Evolutionary conservation across 208 protist species (phyloP), one percentile per base, ranked within the genome.

Genomic region (Trypanosoma congolense): DNA sequence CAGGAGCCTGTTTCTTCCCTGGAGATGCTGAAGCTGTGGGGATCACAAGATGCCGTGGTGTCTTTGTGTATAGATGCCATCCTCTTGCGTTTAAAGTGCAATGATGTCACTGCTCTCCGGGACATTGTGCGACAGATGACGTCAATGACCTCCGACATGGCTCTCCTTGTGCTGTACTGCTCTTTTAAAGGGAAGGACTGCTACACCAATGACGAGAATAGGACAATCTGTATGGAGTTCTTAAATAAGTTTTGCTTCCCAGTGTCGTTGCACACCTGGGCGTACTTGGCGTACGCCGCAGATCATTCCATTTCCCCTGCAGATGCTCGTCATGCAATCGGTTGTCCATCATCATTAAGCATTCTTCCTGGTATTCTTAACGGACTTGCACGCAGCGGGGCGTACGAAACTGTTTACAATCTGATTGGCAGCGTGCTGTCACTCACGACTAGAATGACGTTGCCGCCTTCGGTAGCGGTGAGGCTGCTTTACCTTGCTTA

Each of bases 111-210:
- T 19, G 71, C 65, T 16, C 42, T 86, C 59, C 42, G 65, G 22
- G 36, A 44, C 12, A 59, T 77, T 28, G 46, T 82, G 6, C 33
- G 54, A 16, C 61, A 58, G 31, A 66, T 74, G 51, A 56, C 57
- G 29, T 36, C 50, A 28, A 55, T 82, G 43, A 61, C 56, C 4
- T 56, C 77, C 2, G 72, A 63, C 33, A 53, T 74, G 30, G 81
- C 69, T 25, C 66, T 89, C 35, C 70, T 89, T 45, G 52, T 89
- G 6, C 63, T 89, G 9, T 89, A 89, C 66, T 84, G 70, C 49
- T 49, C 31, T 5, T 70, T 68, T 53, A 45, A 14, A 6, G 49
- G 57, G 46, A 30, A 65, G 4, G 5, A 31, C 16, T 25, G 42
- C 21, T 24, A 58, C 8, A 10, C 28, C 1, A 2, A 21, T 21